Base-by-base conservation (phyloP, 2,329 filamentous ascomycete genomes). In the Aaosphaeria arxii region DNA sequence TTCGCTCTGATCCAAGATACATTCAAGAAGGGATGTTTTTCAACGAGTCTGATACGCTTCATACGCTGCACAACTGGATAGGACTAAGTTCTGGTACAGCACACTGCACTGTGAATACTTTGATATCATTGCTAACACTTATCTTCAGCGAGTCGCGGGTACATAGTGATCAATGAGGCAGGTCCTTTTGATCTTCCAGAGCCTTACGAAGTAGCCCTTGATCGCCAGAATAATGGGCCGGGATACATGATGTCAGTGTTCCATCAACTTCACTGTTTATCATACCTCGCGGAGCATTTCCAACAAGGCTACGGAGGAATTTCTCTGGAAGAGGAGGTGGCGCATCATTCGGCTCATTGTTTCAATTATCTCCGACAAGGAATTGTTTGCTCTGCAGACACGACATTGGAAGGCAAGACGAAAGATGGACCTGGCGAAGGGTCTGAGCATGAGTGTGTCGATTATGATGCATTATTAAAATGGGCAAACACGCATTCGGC, bases 221-320 rank as follows among this genome's bases (percentile, higher is more conserved):
- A 58, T 39, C 55, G 58, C 33, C 44, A 51, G 24, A 52, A 49
- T 29, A 50, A 59, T 24, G 56, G 58, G 3, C 56, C 53, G 0
- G 55, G 56, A 11, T 62, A 57, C 45, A 60, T 60, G 56, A 51
- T 62, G 32, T 58, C 58, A 29, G 53, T 57, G 1, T 62, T 62
- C 51, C 59, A 62, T 53, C 55, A 61, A 43, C 49, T 62, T 5
- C 58, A 62, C 51, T 62, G 58, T 42, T 44, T 62, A n/a, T 58
- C 57, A 3, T 59, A 61, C 35, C 53, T 59, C 11, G 55, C 50
- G 3, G 50, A 52, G 33, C 55, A 58, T 39, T 61, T 56, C 47
- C 55, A 59, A 42, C 51, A 52, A 30, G 56, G 56, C n/a, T 61
- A 58, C 33, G 57, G 52, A 29, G 54, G 54, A 5, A 35, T 55